Base-by-base conservation (phyloP, 1,139 yeast genomes). In the Yamadazyma dushanensis region DNA sequence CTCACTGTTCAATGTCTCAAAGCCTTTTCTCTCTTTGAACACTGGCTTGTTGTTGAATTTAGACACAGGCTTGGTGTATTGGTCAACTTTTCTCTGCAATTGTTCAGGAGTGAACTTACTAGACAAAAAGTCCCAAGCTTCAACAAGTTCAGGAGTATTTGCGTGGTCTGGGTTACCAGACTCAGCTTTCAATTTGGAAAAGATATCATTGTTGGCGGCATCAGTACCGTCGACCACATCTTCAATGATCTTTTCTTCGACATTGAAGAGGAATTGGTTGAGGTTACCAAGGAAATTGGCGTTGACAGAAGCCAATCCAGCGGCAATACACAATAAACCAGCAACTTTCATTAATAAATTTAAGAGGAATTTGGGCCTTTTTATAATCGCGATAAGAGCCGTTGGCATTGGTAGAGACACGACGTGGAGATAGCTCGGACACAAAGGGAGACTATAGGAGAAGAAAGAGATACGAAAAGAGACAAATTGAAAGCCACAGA, bases 111-210 rank as follows among this genome's bases (percentile, higher is more conserved):
- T 39, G 28, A 54, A 49, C 11, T 49, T 36, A 11, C 36, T 34
- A 28, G 53, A 45, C 50, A 64, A 50, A 4, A 46, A 47, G 7
- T 48, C 45, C 70, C 70, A 65, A 5, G 62, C 54, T 8, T 42
- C 39, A 3, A 8, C 29, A n/a, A 47, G 20, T 16, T 35, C 44
- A 8, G 32, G 29, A 13, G 10, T 9, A 4, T 34, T 25, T 10
- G 39, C 45, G 25, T 40, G 41, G 15, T 36, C 33, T 2, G 51
- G 44, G 21, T 30, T 40, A 8, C 37, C 38, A 15, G 30, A 20
- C 25, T 37, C 36, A 16, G 21, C 29, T 23, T 32, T 38, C 10
- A 44, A 40, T 4, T 33, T 16, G n/a, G 36, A 40, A 25, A 43
- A 38, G 7, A 41, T 36, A 10, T 22, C 11, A 10, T 4, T 9